Conservation (phyloP, 495 filamentous ascomycete genomes). For the Penicillium egyptiacum region DNA sequence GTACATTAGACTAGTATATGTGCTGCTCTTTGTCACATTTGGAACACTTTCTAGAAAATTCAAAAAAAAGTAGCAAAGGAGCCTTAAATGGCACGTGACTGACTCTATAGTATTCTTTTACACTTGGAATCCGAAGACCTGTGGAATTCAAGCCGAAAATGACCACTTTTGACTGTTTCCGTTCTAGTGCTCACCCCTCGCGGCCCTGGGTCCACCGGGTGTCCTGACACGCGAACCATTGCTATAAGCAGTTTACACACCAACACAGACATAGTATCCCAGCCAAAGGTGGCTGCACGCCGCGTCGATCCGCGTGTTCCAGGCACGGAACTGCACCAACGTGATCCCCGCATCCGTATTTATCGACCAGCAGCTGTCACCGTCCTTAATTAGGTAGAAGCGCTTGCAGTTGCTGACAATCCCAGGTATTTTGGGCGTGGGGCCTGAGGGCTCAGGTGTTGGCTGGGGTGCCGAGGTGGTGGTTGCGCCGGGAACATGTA, state of each 20-base stretch:
- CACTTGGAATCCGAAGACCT: no score
- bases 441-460: slow-evolving; percentile 12
- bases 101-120: no score
- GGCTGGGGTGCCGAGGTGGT: not conserved
- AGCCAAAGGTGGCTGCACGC: slow-evolving; percentile 25
- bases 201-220: no score
- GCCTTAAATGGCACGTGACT: not conserved
- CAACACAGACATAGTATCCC: slow-evolving; percentile 28
- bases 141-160: no score
- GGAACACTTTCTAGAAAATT: not conserved
- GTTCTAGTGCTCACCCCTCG: no score
- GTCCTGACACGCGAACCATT: no score
- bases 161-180: no score
- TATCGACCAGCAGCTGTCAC: not conserved
- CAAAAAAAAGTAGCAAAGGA: not conserved
- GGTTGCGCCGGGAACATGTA: no score
- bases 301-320: slow-evolving; percentile 34
- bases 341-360: not conserved
- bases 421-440: slow-evolving; percentile 36
- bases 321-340: slow-evolving; percentile 9
- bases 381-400: slow-evolving; percentile 19
- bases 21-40: not conserved
- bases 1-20: no score
- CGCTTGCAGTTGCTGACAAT: slow-evolving; percentile 41
- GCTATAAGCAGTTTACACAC: slow-evolving; percentile 15